Conservation (phyloP, 441 rosid genomes). For the Sinapis alba region DNA sequence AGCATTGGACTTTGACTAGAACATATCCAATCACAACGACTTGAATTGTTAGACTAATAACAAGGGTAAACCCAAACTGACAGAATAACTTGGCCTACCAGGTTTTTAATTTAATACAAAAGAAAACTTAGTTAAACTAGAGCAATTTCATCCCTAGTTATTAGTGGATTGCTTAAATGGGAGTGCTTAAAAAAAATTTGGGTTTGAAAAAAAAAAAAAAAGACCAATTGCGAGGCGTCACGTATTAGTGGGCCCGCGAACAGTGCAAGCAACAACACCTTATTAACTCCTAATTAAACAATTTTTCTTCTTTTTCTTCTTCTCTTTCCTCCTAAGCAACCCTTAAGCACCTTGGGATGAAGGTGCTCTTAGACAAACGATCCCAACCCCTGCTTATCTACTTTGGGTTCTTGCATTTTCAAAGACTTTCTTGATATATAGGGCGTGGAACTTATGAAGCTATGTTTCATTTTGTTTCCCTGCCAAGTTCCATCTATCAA, state of each 20-base stretch:
- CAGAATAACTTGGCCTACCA: background rate
- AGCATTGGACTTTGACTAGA: background rate
- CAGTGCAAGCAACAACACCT: too few relatives aligned
- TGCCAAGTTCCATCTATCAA: background rate
- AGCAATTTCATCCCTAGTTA: too few relatives aligned
- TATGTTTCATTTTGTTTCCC: background rate
- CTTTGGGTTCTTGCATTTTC: background rate
- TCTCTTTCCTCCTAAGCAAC: too few relatives aligned
- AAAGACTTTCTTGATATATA: background rate
- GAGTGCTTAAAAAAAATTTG: too few relatives aligned
- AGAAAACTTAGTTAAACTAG: background rate
- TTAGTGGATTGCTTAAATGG: too few relatives aligned
- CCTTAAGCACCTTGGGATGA: too few relatives aligned
- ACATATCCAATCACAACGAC: background rate
- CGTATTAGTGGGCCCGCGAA: too few relatives aligned
- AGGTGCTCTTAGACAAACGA: background rate
- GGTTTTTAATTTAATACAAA: background rate
- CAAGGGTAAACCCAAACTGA: background rate
- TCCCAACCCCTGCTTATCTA: background rate
- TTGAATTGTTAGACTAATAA: background rate
- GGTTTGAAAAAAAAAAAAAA: too few relatives aligned
- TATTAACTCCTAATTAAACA: too few relatives aligned
- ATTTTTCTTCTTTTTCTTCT: too few relatives aligned
- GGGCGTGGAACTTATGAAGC: background rate
- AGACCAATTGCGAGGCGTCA: too few relatives aligned